Percentiles rank a stretch among this genome's conserved stretches.
These are phyloP conservation scores for Quercus cerris DNA, from an alignment of 306 rosid genomes.

Conservation along the genomic window DNA sequence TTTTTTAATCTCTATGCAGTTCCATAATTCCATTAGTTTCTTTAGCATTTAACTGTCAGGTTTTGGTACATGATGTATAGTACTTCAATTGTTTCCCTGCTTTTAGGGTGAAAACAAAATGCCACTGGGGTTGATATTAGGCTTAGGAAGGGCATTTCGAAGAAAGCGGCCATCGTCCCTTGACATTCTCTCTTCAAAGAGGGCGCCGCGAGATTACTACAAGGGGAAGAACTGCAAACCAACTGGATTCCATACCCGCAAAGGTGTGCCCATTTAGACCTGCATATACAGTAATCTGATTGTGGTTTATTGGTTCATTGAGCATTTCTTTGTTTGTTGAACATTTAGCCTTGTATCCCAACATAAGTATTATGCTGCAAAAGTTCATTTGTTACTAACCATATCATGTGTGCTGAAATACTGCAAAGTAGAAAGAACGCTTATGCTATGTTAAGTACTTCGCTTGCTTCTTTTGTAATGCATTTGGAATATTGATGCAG, in stretches of 20 bases:
- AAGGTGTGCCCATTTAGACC: conserved; percentile 43
- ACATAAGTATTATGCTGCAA: too few relatives aligned
- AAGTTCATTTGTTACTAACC: too few relatives aligned
- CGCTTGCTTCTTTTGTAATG: neutral
- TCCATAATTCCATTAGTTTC: too few relatives aligned
- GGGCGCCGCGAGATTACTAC: conserved; percentile 77
- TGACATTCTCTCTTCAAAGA: conserved; percentile 71
- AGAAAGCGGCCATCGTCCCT: conserved; percentile 52
- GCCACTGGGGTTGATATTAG: conserved; percentile 48
- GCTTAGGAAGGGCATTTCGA: conserved; percentile 42
- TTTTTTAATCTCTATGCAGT: too few relatives aligned
- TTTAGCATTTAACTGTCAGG: too few relatives aligned
- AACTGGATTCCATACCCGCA: conserved; percentile 83
- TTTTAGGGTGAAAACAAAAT: conserved; percentile 19
- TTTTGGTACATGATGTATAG: neutral
- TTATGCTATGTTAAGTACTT: neutral
- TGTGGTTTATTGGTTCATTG: neutral
- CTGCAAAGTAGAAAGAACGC: too few relatives aligned
- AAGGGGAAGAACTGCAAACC: conserved; percentile 93
- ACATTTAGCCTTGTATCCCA: neutral
- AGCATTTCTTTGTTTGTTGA: neutral
- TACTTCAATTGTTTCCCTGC: neutral
- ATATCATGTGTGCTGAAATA: too few relatives aligned
- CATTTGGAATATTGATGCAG: conserved; percentile 26
- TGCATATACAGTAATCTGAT: neutral